phyloP scores from a whole-genome alignment of 306 rosid species.

The Styphnolobium japonicum region DNA sequence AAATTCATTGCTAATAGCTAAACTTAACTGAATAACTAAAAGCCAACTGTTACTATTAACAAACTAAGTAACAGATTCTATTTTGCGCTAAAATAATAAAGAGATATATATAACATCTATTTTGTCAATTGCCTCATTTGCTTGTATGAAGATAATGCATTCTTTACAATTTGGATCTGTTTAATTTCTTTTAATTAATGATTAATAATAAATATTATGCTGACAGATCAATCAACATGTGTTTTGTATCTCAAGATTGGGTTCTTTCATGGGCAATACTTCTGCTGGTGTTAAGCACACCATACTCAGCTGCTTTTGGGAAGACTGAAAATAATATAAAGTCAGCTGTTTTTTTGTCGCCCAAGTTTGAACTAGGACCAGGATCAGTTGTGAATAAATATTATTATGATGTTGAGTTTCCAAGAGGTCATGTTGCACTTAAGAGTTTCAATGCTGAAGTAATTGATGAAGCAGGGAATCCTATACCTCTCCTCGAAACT shows the following conservation, averaged over 20 bases:
- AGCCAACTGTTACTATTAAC: no score
- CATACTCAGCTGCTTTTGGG: slow-evolving; percentile 23
- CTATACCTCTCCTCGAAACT: slow-evolving; percentile 61
- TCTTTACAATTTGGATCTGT: neutral
- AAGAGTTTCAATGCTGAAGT: slow-evolving; percentile 69
- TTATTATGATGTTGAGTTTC: slow-evolving; percentile 49
- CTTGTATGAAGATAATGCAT: neutral
- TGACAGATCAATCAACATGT: slow-evolving; percentile 49
- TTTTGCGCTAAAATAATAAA: no score
- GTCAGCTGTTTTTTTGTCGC: slow-evolving; percentile 47
- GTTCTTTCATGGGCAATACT: slow-evolving; percentile 24
- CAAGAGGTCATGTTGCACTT: slow-evolving; percentile 67
- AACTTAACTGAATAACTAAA: no score
- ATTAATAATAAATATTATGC: neutral
- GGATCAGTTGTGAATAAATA: slow-evolving; percentile 53
- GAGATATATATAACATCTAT: no score
- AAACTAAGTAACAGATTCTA: no score
- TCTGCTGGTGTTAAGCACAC: slow-evolving; percentile 23
- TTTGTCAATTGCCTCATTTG: no score
- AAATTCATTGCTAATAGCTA: no score
- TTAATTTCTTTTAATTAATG: neutral
- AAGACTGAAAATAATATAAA: slow-evolving; percentile 30
- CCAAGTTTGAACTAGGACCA: slow-evolving; percentile 52
- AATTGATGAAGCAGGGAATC: slow-evolving; percentile 54
- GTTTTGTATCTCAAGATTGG: slow-evolving; percentile 11